phyloP scores from a whole-genome alignment of 176 grass and related monocot species.

The Lolium rigidum region DNA sequence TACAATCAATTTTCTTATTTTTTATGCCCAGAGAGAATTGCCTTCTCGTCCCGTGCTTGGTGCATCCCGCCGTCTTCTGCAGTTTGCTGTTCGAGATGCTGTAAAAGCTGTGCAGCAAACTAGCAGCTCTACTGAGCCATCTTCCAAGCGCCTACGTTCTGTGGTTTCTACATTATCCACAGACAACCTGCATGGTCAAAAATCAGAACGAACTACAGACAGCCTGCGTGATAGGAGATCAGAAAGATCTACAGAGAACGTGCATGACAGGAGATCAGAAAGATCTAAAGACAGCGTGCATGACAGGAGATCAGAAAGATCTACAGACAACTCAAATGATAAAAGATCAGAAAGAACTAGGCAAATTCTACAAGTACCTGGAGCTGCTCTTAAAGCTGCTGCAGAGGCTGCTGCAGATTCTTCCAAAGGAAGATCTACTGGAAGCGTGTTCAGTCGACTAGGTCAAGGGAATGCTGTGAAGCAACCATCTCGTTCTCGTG shows the following conservation, averaged over 20 bases:
- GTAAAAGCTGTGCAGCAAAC: slow-evolving; percentile 79
- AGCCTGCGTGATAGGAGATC: not conserved
- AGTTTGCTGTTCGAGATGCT: slow-evolving; percentile 94
- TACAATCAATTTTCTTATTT: slow-evolving; percentile 26
- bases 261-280: slow-evolving; percentile 30
- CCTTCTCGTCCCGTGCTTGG: slow-evolving; percentile 55
- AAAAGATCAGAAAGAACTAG: slow-evolving; percentile 64
- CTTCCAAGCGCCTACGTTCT: slow-evolving; percentile 74
- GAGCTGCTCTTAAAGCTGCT: slow-evolving; percentile 73
- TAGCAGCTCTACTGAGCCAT: slow-evolving; percentile 55
- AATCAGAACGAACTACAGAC: slow-evolving; percentile 36
- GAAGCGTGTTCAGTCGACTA: slow-evolving; percentile 90
- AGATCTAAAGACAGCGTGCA: slow-evolving; percentile 8
- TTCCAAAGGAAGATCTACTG: slow-evolving; percentile 65
- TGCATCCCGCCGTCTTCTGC: slow-evolving; percentile 82
- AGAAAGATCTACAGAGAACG: slow-evolving; percentile 38
- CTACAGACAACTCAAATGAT: slow-evolving; percentile 43
- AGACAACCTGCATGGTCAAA: slow-evolving; percentile 40
- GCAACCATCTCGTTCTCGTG: slow-evolving; percentile 43
- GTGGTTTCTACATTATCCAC: slow-evolving; percentile 69
- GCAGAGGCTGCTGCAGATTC: slow-evolving; percentile 81
- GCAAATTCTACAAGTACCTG: slow-evolving; percentile 55
- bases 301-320: slow-evolving; percentile 53
- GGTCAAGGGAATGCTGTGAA: slow-evolving; percentile 55
- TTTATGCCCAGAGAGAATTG: slow-evolving; percentile 63